Evolutionary conservation across 208 protist genomes (phyloP).

Genomic region (Leishmania tarentolae): DNA sequence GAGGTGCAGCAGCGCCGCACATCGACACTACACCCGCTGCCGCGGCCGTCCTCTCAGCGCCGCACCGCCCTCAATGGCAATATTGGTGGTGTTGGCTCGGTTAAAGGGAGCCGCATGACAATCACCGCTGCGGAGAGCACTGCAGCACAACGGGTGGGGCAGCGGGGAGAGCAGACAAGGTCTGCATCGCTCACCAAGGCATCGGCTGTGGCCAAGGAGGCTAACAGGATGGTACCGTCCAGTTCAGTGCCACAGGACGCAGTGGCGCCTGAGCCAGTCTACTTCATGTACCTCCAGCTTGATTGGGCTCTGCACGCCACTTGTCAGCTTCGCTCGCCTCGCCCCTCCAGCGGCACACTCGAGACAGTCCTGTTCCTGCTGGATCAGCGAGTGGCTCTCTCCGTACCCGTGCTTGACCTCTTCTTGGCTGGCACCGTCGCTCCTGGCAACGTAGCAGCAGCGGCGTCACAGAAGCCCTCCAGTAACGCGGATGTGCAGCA

Average conservation of each 20-base stretch:
- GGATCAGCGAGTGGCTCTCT: conserved; percentile 63
- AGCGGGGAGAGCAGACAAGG: neutral
- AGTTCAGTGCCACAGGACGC: neutral
- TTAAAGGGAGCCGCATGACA: neutral
- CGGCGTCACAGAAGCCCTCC: neutral
- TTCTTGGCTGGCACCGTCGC: conserved; percentile 56
- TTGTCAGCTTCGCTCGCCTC: conserved; percentile 60
- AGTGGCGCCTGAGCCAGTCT: conserved; percentile 19
- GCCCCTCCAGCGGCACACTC: conserved; percentile 60
- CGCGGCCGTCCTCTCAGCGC: neutral
- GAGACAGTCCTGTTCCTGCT: conserved; percentile 69
- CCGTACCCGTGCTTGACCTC: conserved; percentile 66
- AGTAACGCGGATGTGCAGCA: neutral
- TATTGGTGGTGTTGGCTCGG: neutral
- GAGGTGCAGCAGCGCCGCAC: neutral
- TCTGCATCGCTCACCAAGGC: neutral
- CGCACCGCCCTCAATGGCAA: neutral
- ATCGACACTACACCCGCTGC: neutral
- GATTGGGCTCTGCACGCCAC: conserved; percentile 84
- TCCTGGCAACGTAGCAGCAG: conserved; percentile 5
- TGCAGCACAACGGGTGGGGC: neutral
- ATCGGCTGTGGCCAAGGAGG: neutral
- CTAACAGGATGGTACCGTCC: too few relatives aligned
- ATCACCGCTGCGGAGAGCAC: neutral
- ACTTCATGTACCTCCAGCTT: conserved; percentile 63